Evolutionary conservation across 176 grass and related monocot genomes (phyloP), one percentile per base, ranked within the genome.

Genomic region (Hyparrhenia diplandra): DNA sequence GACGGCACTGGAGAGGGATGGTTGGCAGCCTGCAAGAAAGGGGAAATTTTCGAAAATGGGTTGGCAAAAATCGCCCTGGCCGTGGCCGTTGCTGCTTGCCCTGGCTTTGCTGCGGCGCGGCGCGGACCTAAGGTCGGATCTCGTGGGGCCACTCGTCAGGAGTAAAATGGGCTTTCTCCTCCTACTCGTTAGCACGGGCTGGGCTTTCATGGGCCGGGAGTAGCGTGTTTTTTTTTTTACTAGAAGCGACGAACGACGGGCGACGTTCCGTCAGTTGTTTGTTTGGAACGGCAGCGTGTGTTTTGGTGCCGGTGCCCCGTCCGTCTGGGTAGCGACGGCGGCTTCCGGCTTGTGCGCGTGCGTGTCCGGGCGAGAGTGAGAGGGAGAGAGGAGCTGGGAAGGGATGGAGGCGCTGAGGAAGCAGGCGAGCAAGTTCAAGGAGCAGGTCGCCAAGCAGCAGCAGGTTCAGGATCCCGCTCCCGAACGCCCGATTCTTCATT

Each of bases 391-490:
- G 45, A 11, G 27, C 17, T 28, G 70, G 28, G 43, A 29, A 59
- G 41, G 10, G 64, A 99, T 99, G 92, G 96, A 99, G 70, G 87
- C 82, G 84, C 87, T 99, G 61, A 93, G 96, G 87, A 99, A 94
- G 82, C 92, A 95, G 87, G 96, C 92, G 41, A 91, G 23, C 87
- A 95, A 86, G 87, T 81, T 95, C 25, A 94, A 92, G 90, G 96
- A 99, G 84, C 92, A 99, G 83, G 92, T 99, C 71, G 87, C 92
- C 80, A 99, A 91, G 85, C 92, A 98, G 80, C 95, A 98, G 75
- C 96, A 95, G 90, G 92, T 99, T 95, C 31, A 14, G 73, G n/a
- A 42, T 67, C 36, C 51, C 20, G 58, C 69, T 42, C 79, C 61
- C 73, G 57, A 25, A 36, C 69, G 46, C 70, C 65, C 63, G 67